Conservation (phyloP, 495 filamentous ascomycete species). For the Jackrogersella minutella region DNA sequence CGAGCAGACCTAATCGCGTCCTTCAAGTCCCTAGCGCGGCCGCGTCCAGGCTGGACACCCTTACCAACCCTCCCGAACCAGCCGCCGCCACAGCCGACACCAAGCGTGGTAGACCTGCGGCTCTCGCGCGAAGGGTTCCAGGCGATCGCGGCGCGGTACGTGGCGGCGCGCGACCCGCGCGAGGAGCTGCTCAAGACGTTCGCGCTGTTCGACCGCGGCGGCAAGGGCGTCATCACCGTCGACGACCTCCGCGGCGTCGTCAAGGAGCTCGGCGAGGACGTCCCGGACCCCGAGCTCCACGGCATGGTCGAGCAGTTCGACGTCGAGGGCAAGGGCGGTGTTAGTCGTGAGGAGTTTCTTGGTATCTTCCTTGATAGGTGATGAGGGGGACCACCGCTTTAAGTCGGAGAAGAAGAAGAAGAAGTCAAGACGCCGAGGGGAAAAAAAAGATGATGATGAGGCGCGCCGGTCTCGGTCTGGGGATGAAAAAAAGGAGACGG, state of each 20-base stretch:
- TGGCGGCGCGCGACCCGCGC: slow-evolving; percentile 80
- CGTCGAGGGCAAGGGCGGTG: slow-evolving; percentile 87
- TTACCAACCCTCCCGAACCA: slow-evolving; percentile 57
- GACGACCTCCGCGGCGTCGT: slow-evolving; percentile 88
- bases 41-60: slow-evolving; percentile 49
- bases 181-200: slow-evolving; percentile 95
- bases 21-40: slow-evolving; percentile 75
- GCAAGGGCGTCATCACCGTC: slow-evolving; percentile 84
- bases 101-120: slow-evolving; percentile 60
- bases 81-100: slow-evolving; percentile 38
- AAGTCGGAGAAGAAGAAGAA: neutral
- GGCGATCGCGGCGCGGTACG: slow-evolving; percentile 78
- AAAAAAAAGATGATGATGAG: no score
- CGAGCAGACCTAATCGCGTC: slow-evolving; percentile 82
- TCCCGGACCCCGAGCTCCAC: slow-evolving; percentile 89
- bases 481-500: neutral
- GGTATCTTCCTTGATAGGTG: slow-evolving; percentile 48
- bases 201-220: slow-evolving; percentile 77
- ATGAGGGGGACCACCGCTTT: neutral
- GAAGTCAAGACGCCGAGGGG: neutral
- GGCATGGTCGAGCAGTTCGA: slow-evolving; percentile 99
- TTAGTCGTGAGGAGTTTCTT: slow-evolving; percentile 90
- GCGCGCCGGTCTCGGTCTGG: no score
- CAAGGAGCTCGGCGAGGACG: slow-evolving; percentile 85
- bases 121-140: slow-evolving; percentile 79